Base-by-base conservation (phyloP, 192 early-diverging fungal genomes). In the Anaeromyces robustus region DNA sequence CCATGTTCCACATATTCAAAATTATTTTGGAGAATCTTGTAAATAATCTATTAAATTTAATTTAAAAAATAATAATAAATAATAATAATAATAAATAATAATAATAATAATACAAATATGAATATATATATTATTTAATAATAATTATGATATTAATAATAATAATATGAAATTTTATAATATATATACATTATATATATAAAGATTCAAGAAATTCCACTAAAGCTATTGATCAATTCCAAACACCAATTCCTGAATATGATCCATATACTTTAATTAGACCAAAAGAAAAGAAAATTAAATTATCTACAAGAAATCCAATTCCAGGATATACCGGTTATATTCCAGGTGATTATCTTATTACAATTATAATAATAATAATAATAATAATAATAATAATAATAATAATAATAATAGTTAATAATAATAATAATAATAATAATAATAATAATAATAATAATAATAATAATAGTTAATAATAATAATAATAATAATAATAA, bases 1-100 rank as follows among this genome's bases (percentile, higher is more conserved):
- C n/a, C 88, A 87, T 83, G 89, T 90, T 29, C 88, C 89, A 14
- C 81, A 88, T 77, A 81, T 89, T 79, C 86, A 89, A 81, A 88
- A 90, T 79, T 86, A 90, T 81, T 90, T 89, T 89, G 89, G 89
- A 29, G 89, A 90, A 68, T 68, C 52, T n/a, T 68, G 52, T 68
- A 68, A 68, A 68, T 68, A 68, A 9, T n/a, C 2, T 22, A 12
- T 39, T 34, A 34, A 34, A 34, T 34, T 34, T 34, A 7, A 7
- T 34, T 34, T 34, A 34, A 34, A 34, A 34, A 34, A 34, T 7
- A 34, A 34, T 3, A 12, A 34, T 34, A 7, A 34, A 7, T 34
- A n/a, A n/a, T n/a, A n/a, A n/a, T n/a, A n/a, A n/a, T n/a, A n/a
- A n/a, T n/a, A n/a, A n/a, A n/a, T n/a, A n/a, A n/a, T n/a, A n/a